phyloP scores from a whole-genome alignment of 345 rosid species.

The Clausena lansium region DNA sequence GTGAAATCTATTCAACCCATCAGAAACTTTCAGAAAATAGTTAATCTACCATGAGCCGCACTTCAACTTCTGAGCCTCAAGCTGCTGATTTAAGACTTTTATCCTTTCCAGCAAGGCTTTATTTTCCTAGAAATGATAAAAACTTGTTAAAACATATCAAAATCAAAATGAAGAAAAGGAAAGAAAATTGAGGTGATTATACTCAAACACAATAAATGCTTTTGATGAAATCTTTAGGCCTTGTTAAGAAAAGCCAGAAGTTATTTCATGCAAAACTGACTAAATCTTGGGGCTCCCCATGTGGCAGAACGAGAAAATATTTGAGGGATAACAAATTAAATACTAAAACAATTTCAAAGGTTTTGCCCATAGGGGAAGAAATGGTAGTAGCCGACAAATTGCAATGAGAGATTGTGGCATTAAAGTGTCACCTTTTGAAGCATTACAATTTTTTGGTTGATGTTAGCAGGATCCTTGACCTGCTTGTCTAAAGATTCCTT shows the following conservation, averaged over 20 bases:
- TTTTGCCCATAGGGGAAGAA: not conserved
- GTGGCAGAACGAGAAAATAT: not conserved
- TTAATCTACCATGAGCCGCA: slow-evolving; percentile 31
- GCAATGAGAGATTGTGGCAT: not conserved
- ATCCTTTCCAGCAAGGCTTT: slow-evolving; percentile 41
- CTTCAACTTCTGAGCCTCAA: slow-evolving; percentile 43
- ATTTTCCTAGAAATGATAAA: slow-evolving; percentile 46
- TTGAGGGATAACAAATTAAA: not conserved
- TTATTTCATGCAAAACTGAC: not conserved
- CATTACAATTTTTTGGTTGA: slow-evolving; percentile 38
- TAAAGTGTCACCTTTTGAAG: slow-evolving; percentile 53
- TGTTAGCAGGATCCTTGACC: slow-evolving; percentile 30
- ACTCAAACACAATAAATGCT: not conserved
- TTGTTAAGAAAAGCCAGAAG: not conserved
- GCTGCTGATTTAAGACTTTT: slow-evolving; percentile 47
- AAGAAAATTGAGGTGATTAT: not conserved
- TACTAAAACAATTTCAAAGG: not conserved
- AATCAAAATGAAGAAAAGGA: slow-evolving; percentile 1
- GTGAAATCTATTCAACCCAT: not conserved
- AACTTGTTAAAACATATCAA: slow-evolving; percentile 12
- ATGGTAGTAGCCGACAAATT: not conserved
- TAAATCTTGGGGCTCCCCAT: not conserved
- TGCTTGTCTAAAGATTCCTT: slow-evolving; percentile 41
- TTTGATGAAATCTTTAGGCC: slow-evolving; percentile 1
- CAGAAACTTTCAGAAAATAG: slow-evolving; percentile 1